These are phyloP conservation scores for Stentor roeselii DNA, from an alignment of 73 alveolate genomes.

Conservation along the genomic window DNA sequence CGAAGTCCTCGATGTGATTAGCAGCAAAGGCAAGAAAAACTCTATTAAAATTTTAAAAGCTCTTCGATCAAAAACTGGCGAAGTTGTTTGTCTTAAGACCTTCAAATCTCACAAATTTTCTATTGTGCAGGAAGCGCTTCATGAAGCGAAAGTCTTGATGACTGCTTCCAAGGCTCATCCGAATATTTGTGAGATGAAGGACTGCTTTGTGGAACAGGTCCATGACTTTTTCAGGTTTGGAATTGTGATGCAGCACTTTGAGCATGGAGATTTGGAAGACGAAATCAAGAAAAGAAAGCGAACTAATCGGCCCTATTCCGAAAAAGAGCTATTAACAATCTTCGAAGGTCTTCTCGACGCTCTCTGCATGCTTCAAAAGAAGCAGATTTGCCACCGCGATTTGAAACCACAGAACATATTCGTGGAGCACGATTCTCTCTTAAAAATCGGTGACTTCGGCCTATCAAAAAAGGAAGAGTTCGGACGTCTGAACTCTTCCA, in stretches of 20 bases:
- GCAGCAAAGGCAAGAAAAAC: slow-evolving; percentile 27
- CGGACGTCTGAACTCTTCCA: neutral
- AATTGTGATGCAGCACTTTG: slow-evolving; percentile 26
- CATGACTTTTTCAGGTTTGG: slow-evolving; percentile 7
- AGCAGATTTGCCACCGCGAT: slow-evolving; percentile 44
- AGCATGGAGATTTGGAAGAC: slow-evolving; percentile 27
- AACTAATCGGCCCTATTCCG: neutral
- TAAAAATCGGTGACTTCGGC: slow-evolving; percentile 42
- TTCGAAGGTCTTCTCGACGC: neutral
- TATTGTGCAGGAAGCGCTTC: slow-evolving; percentile 15
- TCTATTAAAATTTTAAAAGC: neutral
- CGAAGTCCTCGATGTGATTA: slow-evolving; percentile 19
- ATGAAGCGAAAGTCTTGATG: slow-evolving; percentile 15
- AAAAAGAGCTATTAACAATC: neutral
- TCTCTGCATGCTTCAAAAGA: slow-evolving; percentile 20
- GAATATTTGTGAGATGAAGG: slow-evolving; percentile 14
- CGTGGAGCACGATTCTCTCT: neutral
- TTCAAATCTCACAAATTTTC: slow-evolving; percentile 11
- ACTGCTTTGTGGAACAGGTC: slow-evolving; percentile 5
- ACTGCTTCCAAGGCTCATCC: neutral
- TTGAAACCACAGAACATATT: slow-evolving; percentile 40
- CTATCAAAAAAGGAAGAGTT: neutral
- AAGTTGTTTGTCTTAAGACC: slow-evolving; percentile 9
- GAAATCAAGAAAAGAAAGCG: slow-evolving; percentile 16
- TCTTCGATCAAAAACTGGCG: neutral